Base-by-base conservation (phyloP, 164 flowering plant species). In the Vitis vinifera region DNA sequence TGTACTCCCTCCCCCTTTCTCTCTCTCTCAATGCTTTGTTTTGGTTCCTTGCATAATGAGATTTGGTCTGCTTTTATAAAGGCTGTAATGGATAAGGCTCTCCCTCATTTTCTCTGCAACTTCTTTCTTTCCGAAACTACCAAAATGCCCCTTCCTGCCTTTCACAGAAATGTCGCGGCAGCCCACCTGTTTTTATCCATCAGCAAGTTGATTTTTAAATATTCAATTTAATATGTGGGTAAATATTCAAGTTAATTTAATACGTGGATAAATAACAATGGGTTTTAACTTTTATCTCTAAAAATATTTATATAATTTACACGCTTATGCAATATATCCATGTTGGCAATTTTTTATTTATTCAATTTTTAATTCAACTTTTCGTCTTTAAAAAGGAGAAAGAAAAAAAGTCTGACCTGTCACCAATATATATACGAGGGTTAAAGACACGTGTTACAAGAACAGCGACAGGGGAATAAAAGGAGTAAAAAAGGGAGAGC, bases 21-120 rank as follows among this genome's bases (percentile, higher is more conserved):
- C 11, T 6, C 11, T 6, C 52, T 31, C 63, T 53, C 13, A 3
- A 15, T 57, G 53, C 61, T 59, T 50, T 31, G 52, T 10, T 44
- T 17, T 12, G 17, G 55, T 19, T 14, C 30, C 9, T n/a, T 48
- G 16, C 8, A n/a, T 50, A 50, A 48, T 19, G 15, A 73, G 10
- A 2, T 63, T 69, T 30, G 70, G 51, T 61, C 68, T 62, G 72
- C 76, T 75, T 75, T 82, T 79, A 79, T 68, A 82, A 69, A 70
- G 73, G 69, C 14, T 57, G 23, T 13, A 66, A 61, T 65, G 85
- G 85, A 77, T 79, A 78, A 78, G 83, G 72, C 52, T 76, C 10
- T 57, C 53, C 29, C 19, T 16, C 31, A 10, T 55, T 62, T 55
- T 44, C 51, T 66, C 63, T 72, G 69, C 58, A 67, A 68, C 52